Conservation (phyloP, 148 eudicot species). For the Rhododendron mucronatum region DNA sequence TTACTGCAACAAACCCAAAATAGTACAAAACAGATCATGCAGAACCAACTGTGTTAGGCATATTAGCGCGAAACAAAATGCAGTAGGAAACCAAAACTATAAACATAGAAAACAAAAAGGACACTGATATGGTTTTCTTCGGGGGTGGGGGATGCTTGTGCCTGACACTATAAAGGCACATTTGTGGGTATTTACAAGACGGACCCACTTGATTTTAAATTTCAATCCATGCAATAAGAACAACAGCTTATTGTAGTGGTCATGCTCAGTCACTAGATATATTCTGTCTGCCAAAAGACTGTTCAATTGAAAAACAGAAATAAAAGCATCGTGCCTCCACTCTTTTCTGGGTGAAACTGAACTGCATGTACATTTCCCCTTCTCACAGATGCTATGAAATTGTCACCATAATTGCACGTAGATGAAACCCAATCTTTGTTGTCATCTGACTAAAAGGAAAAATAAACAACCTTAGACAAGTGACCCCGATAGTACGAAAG, state of each 20-base stretch:
- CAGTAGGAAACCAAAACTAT: neutral
- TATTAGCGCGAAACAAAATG: neutral
- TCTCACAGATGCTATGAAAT: constrained; percentile 80
- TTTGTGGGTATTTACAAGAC: neutral
- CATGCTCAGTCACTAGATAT: neutral
- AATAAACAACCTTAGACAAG: constrained; percentile 10
- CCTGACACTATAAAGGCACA: neutral
- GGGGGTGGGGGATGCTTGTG: neutral
- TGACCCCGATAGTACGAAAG: constrained; percentile 1
- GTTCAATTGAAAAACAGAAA: neutral
- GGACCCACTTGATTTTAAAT: neutral
- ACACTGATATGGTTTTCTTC: neutral
- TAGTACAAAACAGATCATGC: neutral
- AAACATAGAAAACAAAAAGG: neutral
- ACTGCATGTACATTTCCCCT: constrained; percentile 91
- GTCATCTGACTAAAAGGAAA: constrained; percentile 52
- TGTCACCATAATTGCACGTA: constrained; percentile 80
- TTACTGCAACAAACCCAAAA: neutral
- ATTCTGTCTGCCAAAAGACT: neutral
- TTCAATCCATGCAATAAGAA: neutral
- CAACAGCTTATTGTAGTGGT: neutral
- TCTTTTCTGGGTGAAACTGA: constrained; percentile 99
- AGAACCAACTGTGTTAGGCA: neutral
- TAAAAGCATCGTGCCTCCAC: constrained; percentile 66
- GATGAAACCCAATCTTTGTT: constrained; percentile 95